These are phyloP conservation scores for Cytospora piceicola DNA, from an alignment of 2,329 filamentous ascomycete genomes.

Conservation along the genomic window DNA sequence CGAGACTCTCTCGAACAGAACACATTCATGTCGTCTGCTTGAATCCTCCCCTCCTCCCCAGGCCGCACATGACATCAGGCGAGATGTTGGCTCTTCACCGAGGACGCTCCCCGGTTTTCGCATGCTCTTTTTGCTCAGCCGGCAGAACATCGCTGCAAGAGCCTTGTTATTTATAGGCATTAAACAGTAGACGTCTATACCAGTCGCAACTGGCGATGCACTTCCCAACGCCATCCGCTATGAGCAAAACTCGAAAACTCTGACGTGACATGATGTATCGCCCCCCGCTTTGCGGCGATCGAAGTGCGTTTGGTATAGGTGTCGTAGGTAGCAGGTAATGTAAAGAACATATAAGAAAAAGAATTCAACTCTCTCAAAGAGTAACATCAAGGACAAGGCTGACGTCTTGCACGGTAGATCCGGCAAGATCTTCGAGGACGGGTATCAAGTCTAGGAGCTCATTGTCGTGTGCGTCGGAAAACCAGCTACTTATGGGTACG, in stretches of 20 bases:
- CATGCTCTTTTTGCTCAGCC: slow-evolving; percentile 24
- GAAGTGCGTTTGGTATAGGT: slow-evolving; percentile 33
- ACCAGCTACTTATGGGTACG: slow-evolving; percentile 99
- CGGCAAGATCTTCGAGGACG: slow-evolving; percentile 94
- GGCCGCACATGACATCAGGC: slow-evolving; percentile 5
- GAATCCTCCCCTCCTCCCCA: slow-evolving; percentile 7
- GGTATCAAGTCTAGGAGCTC: slow-evolving; percentile 96
- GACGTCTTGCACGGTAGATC: slow-evolving; percentile 87
- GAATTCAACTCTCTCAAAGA: slow-evolving; percentile 55
- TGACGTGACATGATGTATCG: slow-evolving; percentile 27
- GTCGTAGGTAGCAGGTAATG: slow-evolving; percentile 23
- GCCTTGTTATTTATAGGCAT: slow-evolving; percentile 32
- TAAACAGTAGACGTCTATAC: slow-evolving; percentile 44
- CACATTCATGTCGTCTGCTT: neutral
- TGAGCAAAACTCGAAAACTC: slow-evolving; percentile 40
- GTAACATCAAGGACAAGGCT: slow-evolving; percentile 95
- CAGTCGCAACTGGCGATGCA: slow-evolving; percentile 31
- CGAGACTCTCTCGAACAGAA: slow-evolving; percentile 3
- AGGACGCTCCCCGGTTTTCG: neutral
- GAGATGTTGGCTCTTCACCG: slow-evolving; percentile 7
- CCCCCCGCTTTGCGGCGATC: slow-evolving; percentile 24
- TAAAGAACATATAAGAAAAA: slow-evolving; percentile 38
- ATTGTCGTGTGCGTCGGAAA: slow-evolving; percentile 98
- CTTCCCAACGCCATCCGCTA: slow-evolving; percentile 60
- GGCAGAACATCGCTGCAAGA: slow-evolving; percentile 30